These are phyloP conservation scores for Trametes maxima DNA, from an alignment of 768 basidiomycete species.

Conservation along the genomic window DNA sequence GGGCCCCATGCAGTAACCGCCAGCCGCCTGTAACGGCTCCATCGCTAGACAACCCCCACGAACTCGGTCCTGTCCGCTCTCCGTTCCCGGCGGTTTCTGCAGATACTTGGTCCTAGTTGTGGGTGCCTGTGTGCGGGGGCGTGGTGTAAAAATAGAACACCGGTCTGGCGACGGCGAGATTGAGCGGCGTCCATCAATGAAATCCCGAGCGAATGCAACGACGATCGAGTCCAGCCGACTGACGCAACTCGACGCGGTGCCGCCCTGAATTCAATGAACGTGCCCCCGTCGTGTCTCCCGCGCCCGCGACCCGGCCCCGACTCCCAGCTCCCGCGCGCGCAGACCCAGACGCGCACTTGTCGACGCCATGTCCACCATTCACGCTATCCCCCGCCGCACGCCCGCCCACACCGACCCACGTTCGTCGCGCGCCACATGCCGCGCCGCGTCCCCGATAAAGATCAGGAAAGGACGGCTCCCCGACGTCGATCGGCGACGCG, in stretches of 20 bases:
- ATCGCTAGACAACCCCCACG: too few species aligned
- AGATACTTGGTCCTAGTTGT: not conserved
- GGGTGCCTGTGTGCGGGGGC: too few species aligned
- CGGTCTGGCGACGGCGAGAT: not conserved
- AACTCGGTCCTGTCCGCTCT: too few species aligned
- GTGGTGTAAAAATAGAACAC: not conserved
- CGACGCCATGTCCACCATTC: not conserved
- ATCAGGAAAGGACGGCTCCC: not conserved
- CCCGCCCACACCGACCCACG: not conserved
- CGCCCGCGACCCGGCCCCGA: too few species aligned
- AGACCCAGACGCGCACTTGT: too few species aligned
- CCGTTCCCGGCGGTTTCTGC: not conserved
- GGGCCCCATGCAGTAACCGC: not conserved
- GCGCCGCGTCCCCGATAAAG: not conserved
- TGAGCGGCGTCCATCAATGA: not conserved
- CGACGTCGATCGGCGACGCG: conserved; percentile 5
- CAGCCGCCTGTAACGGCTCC: not conserved
- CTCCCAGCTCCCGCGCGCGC: too few species aligned
- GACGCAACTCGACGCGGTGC: too few species aligned
- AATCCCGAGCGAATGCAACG: too few species aligned
- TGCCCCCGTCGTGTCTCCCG: too few species aligned
- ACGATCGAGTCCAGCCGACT: too few species aligned
- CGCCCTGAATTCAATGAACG: too few species aligned
- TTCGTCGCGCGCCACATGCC: conserved; percentile 10
- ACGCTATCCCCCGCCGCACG: not conserved